Percentiles rank a stretch among this genome's conserved stretches.
Evolutionary conservation across 1,284 basidiomycete species (phyloP).

Genomic region (Grifola frondosa): DNA sequence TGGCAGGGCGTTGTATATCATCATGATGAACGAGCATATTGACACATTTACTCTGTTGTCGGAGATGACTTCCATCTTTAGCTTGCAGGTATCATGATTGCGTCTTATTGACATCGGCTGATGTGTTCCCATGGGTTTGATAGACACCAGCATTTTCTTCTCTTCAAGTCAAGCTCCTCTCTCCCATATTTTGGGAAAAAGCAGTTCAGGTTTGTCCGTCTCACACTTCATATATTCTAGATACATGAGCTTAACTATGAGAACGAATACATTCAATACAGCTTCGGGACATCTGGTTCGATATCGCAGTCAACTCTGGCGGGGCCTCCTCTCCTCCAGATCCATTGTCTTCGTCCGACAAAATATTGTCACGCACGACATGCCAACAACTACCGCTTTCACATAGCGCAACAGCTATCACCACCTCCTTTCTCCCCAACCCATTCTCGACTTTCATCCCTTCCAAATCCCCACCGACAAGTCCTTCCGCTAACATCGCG

Average conservation of each 20-base stretch:
- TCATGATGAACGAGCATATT: too few species aligned
- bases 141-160: conserved; percentile 61
- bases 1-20: too few species aligned
- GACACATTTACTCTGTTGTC: too few species aligned
- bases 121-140: neutral
- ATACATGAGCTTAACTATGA: neutral
- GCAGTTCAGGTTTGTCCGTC: conserved; percentile 52
- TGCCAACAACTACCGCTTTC: conserved; percentile 5
- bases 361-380: conserved; percentile 10
- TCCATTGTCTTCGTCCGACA: too few species aligned
- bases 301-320: conserved; percentile 24
- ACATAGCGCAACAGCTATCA: conserved; percentile 15
- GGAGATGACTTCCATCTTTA: too few species aligned
- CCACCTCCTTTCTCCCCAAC: conserved; percentile 24
- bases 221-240: neutral
- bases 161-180: conserved; percentile 52
- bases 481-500: conserved; percentile 16
- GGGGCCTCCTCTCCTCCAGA: too few species aligned
- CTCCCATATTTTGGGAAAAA: conserved; percentile 65
- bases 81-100: too few species aligned
- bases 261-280: conserved; percentile 17
- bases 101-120: too few species aligned
- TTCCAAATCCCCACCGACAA: conserved; percentile 24
- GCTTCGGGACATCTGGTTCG: conserved; percentile 50
- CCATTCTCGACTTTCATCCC: conserved; percentile 28